These are phyloP conservation scores for Penicillium waksmanii DNA, from an alignment of 495 filamentous ascomycete genomes.

Conservation along the genomic window DNA sequence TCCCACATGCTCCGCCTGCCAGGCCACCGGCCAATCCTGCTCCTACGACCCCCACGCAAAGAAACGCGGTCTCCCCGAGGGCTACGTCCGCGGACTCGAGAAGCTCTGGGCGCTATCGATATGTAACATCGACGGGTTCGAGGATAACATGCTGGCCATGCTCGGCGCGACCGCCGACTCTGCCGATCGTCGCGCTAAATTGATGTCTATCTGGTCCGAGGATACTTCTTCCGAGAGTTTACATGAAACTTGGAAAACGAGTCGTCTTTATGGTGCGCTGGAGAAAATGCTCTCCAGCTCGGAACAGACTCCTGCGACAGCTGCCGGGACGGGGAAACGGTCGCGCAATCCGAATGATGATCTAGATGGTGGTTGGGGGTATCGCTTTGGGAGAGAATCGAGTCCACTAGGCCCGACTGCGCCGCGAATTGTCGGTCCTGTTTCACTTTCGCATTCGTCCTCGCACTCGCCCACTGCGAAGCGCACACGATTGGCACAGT, in stretches of 20 bases:
- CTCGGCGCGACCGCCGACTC: constrained; percentile 45
- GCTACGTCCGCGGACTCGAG: constrained; percentile 51
- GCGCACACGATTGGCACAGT: constrained; percentile 34
- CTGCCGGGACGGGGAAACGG: constrained; percentile 33
- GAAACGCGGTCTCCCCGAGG: constrained; percentile 63
- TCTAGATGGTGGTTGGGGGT: constrained; percentile 38
- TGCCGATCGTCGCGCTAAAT: constrained; percentile 30
- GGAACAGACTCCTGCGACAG: constrained; percentile 23
- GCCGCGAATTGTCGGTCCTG: constrained; percentile 33
- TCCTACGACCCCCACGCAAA: constrained; percentile 71
- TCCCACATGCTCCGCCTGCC: constrained; percentile 67
- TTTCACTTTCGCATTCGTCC: too few relatives aligned
- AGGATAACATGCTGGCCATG: constrained; percentile 51
- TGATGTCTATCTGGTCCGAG: constrained; percentile 55
- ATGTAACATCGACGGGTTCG: constrained; percentile 53
- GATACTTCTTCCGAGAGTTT: constrained; percentile 54
- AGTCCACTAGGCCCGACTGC: constrained; percentile 36
- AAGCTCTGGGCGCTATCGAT: constrained; percentile 51
- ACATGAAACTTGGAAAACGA: constrained; percentile 62
- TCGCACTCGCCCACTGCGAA: constrained; percentile 32
- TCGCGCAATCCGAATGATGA: constrained; percentile 41
- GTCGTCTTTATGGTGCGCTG: constrained; percentile 54
- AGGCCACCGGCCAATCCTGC: constrained; percentile 61
- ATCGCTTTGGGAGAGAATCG: constrained; percentile 37
- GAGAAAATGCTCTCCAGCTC: constrained; percentile 57